phyloP scores from a whole-genome alignment of 306 rosid genomes.

The Cicer yamashitae region DNA sequence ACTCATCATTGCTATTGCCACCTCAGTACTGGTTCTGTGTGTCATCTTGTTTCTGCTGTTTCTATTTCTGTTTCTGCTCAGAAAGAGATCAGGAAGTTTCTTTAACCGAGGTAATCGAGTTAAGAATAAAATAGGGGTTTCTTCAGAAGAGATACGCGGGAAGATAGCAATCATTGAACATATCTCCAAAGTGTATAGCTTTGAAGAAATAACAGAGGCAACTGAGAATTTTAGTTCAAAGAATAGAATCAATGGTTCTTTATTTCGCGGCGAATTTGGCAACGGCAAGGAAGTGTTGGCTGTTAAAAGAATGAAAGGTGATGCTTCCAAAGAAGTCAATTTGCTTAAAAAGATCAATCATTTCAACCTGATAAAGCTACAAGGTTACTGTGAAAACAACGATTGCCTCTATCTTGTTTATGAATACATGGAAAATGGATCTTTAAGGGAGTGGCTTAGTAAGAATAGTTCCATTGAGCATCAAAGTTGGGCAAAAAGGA shows the following conservation, averaged over 20 bases:
- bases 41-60: conserved; percentile 12
- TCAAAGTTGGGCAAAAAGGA: conserved; percentile 59
- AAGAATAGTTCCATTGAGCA: conserved; percentile 42
- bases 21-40: conserved; percentile 37
- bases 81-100: conserved; percentile 41
- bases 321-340: conserved; percentile 63
- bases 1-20: conserved; percentile 34
- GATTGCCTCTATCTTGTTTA: conserved; percentile 58
- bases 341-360: conserved; percentile 67
- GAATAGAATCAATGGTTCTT: conserved; percentile 59
- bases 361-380: conserved; percentile 68
- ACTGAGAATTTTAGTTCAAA: conserved; percentile 60
- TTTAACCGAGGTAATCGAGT: background rate
- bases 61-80: conserved; percentile 25
- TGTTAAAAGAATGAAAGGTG: conserved; percentile 54
- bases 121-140: background rate
- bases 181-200: conserved; percentile 48
- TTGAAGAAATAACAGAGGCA: conserved; percentile 56
- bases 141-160: conserved; percentile 49
- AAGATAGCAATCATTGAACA: conserved; percentile 61
- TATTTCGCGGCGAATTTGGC: conserved; percentile 54
- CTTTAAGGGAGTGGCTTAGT: conserved; percentile 69
- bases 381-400: conserved; percentile 60
- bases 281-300: conserved; percentile 39
- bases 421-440: conserved; percentile 76